Percentiles rank a stretch among this genome's conserved stretches.
Conservation (phyloP, 2,329 filamentous ascomycete genomes). For the Meredithiella fracta region DNA sequence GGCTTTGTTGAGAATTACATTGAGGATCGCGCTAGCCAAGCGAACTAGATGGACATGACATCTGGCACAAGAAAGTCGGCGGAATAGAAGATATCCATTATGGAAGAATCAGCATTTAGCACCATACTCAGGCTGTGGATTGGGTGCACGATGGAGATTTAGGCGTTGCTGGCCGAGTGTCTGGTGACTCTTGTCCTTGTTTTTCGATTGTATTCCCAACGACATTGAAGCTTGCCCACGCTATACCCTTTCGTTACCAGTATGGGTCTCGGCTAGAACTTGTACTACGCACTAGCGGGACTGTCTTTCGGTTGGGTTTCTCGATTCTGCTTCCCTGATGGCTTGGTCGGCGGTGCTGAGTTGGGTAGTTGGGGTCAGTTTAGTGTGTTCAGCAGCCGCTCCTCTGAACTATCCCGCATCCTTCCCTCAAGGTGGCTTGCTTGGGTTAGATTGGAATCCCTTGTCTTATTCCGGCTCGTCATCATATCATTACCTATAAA, state of each 20-base stretch:
- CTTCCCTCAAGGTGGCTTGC: slow-evolving; percentile 9
- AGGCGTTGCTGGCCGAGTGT: background rate
- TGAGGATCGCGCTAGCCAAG: background rate
- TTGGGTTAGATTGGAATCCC: background rate
- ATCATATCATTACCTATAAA: slow-evolving; percentile 1
- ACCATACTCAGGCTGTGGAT: no score
- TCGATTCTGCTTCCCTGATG: background rate
- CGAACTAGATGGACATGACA: background rate
- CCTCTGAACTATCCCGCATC: slow-evolving; percentile 6
- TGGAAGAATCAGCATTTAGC: no score
- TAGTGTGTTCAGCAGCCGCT: slow-evolving; percentile 5
- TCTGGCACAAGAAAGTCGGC: background rate
- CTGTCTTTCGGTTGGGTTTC: background rate
- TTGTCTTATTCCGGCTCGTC: background rate
- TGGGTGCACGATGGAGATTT: background rate
- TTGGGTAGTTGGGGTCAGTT: background rate
- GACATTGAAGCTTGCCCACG: background rate
- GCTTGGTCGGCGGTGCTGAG: background rate
- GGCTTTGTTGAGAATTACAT: background rate
- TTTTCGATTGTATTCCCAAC: background rate
- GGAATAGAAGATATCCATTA: background rate
- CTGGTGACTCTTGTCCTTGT: background rate
- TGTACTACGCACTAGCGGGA: background rate
- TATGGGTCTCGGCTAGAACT: background rate
- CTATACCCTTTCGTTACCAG: background rate